A percentile compares a stretch with the other conserved stretches of the same genome.
phyloP scores from a whole-genome alignment of 148 eudicot genomes.

The Drosera capensis region DNA sequence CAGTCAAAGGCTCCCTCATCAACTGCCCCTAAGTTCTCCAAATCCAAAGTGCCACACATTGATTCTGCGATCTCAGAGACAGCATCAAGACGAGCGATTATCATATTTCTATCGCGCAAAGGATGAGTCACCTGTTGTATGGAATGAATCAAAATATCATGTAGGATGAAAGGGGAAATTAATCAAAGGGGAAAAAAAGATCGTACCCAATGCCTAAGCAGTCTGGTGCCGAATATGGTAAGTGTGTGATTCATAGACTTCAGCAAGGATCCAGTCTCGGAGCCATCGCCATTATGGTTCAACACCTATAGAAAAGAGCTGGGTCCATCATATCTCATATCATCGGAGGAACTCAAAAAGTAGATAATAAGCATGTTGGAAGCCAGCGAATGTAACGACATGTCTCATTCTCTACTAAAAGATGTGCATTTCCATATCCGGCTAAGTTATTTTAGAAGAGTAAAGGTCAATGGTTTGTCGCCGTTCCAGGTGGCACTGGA shows the following conservation, averaged over 20 bases:
- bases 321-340: neutral
- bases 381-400: neutral
- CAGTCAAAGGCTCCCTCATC: slow-evolving; percentile 14
- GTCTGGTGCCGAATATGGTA: slow-evolving; percentile 79
- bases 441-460: too few relatives aligned
- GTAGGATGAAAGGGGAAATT: neutral
- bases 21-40: slow-evolving; percentile 11
- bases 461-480: too few relatives aligned
- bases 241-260: slow-evolving; percentile 74
- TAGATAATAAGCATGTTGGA: too few relatives aligned
- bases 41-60: slow-evolving; percentile 35
- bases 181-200: too few relatives aligned
- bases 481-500: too few relatives aligned
- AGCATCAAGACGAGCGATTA: slow-evolving; percentile 80
- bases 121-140: slow-evolving; percentile 75
- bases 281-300: slow-evolving; percentile 71
- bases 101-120: slow-evolving; percentile 68
- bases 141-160: slow-evolving; percentile 2
- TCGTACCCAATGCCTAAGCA: slow-evolving; percentile 84
- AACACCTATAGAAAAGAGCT: slow-evolving; percentile 36
- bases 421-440: too few relatives aligned
- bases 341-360: neutral
- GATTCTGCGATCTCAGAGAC: slow-evolving; percentile 71
- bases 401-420: too few relatives aligned
- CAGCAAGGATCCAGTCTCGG: slow-evolving; percentile 76